Base-by-base conservation (phyloP, 768 basidiomycete species). In the Pisolithus orientalis region DNA sequence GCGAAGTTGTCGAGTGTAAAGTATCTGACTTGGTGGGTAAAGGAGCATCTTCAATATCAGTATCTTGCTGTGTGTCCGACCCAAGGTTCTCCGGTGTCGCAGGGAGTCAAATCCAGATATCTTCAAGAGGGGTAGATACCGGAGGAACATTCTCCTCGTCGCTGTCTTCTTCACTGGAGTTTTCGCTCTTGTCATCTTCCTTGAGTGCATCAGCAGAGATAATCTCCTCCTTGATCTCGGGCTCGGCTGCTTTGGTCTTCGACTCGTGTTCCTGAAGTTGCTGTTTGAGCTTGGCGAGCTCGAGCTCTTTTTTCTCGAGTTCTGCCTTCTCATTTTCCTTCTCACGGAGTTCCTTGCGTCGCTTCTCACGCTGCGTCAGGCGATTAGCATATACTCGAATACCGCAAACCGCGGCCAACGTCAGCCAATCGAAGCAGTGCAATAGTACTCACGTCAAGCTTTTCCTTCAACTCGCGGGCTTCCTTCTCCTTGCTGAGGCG, bases 401-500 rank as follows among this genome's bases (percentile, higher is more conserved):
- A 39, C 48, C 24, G 52, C 21, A 51, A 53, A 44, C 47, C n/a
- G 28, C 48, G 39, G 52, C 60, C 48, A 61, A 57, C 56, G 52
- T 62, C 57, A 56, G 58, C 47, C 51, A 47, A 55, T 39, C 39
- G 58, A 16, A 21, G 17, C 37, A 49, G 39, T 39, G 47, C 52
- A 51, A 52, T 53, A 64, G 60, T 52, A 73, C 81, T 59, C 67
- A 88, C 85, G 65, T 84, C 77, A 46, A 77, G 66, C 63, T 83
- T 85, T 63, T 85, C 82, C 68, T 83, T 80, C 44, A 77, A 62
- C 62, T 87, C 87, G 40, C 80, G 73, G 25, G 77, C 84, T 63
- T 88, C 87, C 60, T 82, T 84, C 72, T 92, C 89, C 61, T 78
- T 77, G 71, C 78, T 76, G 54, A 90, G 70, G 58, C 84, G 77